Evolutionary conservation across 2,329 filamentous ascomycete species (phyloP), one percentile per base, ranked within the genome.

Genomic region (Penicillium sumatraense): DNA sequence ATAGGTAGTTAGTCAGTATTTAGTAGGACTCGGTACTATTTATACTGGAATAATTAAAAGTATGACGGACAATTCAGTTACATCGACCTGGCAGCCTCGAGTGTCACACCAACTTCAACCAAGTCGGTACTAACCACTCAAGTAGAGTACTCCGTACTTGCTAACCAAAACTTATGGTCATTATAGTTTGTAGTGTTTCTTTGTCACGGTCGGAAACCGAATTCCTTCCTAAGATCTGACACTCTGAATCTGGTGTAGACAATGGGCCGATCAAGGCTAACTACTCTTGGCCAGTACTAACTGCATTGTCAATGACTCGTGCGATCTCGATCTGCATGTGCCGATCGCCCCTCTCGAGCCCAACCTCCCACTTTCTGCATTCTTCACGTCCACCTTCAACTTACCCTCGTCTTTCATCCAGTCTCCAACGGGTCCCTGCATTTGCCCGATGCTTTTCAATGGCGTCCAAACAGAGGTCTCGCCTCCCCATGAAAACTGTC

Each of bases 401-500:
- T 24, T 27, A n/a, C n/a, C n/a, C n/a, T n/a, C n/a, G n/a, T n/a
- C n/a, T n/a, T n/a, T n/a, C n/a, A n/a, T n/a, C n/a, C n/a, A n/a
- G n/a, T n/a, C n/a, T n/a, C n/a, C 16, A 16, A 27, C 26, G n/a
- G 16, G 38, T 14, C 18, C n/a, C 29, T 26, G 18, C 21, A 35
- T 24, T n/a, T 26, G 21, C 18, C 33, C 33, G 16, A 27, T 35
- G 49, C 38, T 44, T 47, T 35, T 52, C 23, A 41, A 68, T 68
- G 66, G 58, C 60, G 38, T 57, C 54, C n/a, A 60, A 52, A 54
- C 60, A 55, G 42, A 50, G 56, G 27, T 50, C 61, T 27, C 16
- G 9, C 9, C 40, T 52, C 38, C 16, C 51, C 8, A 55, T 64
- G 52, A 52, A 59, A 44, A 57, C 42, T 44, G 38, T 49, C 31